Evolutionary conservation across 2,329 filamentous ascomycete species (phyloP).

Genomic region (Corinectria fuckeliana): DNA sequence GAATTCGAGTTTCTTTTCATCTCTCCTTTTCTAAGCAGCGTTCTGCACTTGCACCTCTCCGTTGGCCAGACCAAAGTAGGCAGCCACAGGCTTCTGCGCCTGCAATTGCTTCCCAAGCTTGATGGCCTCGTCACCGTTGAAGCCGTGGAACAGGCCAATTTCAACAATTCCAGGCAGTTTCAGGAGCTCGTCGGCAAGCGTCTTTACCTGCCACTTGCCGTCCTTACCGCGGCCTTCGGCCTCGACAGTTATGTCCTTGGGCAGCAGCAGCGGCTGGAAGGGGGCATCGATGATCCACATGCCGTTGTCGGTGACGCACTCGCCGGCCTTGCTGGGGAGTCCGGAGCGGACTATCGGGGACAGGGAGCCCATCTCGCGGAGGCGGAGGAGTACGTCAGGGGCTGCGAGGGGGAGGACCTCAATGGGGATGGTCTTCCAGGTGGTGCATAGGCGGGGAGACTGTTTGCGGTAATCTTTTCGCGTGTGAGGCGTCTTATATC

Average conservation of each 20-base stretch:
- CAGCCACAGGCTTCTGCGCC: constrained; percentile 89
- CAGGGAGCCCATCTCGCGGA: constrained; percentile 75
- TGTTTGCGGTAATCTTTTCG: constrained; percentile 84
- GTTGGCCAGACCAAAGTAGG: constrained; percentile 92
- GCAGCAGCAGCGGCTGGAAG: constrained; percentile 76
- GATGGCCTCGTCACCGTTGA: constrained; percentile 73
- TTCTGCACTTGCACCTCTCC: constrained; percentile 60
- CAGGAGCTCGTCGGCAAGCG: constrained; percentile 77
- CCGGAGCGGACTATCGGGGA: constrained; percentile 76
- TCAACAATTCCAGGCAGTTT: constrained; percentile 86
- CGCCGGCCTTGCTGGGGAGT: constrained; percentile 78
- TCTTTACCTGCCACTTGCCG: constrained; percentile 81
- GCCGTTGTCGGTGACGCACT: constrained; percentile 66
- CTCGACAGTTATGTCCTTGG: constrained; percentile 54
- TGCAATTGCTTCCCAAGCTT: constrained; percentile 63
- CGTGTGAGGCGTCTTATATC: neutral
- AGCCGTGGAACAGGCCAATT: constrained; percentile 86
- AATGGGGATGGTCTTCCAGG: constrained; percentile 88
- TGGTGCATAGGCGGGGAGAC: constrained; percentile 73
- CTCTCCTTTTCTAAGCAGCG: constrained; percentile 26
- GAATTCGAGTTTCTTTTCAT: neutral
- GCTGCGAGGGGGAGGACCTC: constrained; percentile 90
- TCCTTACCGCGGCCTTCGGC: constrained; percentile 57
- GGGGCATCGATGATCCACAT: constrained; percentile 91
- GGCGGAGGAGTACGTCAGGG: constrained; percentile 74